These are phyloP conservation scores for Teratosphaeriaceae sp. DNA, from an alignment of 2,329 filamentous ascomycete genomes.

Conservation along the genomic window DNA sequence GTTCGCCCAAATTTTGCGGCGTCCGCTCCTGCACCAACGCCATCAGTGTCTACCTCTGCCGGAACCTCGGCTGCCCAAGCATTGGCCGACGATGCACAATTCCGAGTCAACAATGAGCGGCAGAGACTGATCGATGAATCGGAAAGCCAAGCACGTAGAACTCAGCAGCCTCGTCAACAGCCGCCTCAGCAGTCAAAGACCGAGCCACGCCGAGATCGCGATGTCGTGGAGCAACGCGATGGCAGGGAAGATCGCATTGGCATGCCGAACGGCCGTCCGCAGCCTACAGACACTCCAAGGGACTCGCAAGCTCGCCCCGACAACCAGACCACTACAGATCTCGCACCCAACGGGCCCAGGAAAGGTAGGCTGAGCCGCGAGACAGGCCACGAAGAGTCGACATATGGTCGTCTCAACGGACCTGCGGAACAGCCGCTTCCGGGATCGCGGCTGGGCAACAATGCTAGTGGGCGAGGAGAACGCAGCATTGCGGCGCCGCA, in stretches of 20 bases:
- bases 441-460: constrained; percentile 45
- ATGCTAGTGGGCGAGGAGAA: constrained; percentile 29
- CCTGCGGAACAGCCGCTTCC: constrained; percentile 45
- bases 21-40: neutral
- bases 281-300: constrained; percentile 15
- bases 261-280: constrained; percentile 30
- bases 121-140: constrained; percentile 5
- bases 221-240: constrained; percentile 1
- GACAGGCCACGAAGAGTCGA: constrained; percentile 33
- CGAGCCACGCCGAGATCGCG: constrained; percentile 1
- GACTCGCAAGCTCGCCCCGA: constrained; percentile 16
- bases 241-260: constrained; percentile 3
- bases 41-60: constrained; percentile 2
- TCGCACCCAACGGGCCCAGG: constrained; percentile 49
- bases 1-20: constrained; percentile 4
- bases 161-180: neutral
- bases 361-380: constrained; percentile 43
- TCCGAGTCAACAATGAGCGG: constrained; percentile 7
- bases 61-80: neutral
- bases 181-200: neutral
- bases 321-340: constrained; percentile 29
- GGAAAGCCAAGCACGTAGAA: neutral
- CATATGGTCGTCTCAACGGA: constrained; percentile 44
- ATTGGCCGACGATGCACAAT: neutral
- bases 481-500: constrained; percentile 32